phyloP scores from a whole-genome alignment of 2,329 filamentous ascomycete genomes.

The Aspergillus texensis region DNA sequence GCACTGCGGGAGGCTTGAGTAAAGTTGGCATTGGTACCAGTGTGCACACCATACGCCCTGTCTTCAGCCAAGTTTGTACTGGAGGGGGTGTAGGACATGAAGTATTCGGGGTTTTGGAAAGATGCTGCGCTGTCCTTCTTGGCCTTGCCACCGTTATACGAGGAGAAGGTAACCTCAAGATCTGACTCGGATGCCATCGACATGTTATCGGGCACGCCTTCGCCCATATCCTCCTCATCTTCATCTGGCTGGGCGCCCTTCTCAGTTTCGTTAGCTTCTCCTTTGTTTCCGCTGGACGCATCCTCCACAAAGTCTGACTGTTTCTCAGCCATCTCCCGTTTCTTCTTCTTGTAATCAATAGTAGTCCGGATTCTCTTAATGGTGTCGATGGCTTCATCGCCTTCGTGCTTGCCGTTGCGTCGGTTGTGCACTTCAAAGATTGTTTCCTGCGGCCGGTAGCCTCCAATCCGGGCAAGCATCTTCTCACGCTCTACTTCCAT shows the following conservation, averaged over 20 bases:
- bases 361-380: slow-evolving; percentile 48
- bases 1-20: slow-evolving; percentile 82
- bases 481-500: slow-evolving; percentile 73
- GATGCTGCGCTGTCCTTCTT: slow-evolving; percentile 57
- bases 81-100: slow-evolving; percentile 93
- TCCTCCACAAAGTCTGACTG: slow-evolving; percentile 28
- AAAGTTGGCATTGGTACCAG: slow-evolving; percentile 76
- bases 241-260: slow-evolving; percentile 44
- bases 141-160: slow-evolving; percentile 53
- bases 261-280: slow-evolving; percentile 28
- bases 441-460: slow-evolving; percentile 86
- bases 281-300: slow-evolving; percentile 1
- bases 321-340: slow-evolving; percentile 35
- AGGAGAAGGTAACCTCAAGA: slow-evolving; percentile 71
- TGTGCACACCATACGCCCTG: slow-evolving; percentile 89
- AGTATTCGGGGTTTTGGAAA: slow-evolving; percentile 84
- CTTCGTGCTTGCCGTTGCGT: slow-evolving; percentile 69
- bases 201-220: slow-evolving; percentile 50
- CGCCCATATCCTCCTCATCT: slow-evolving; percentile 45
- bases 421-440: slow-evolving; percentile 93
- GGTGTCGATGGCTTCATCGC: slow-evolving; percentile 65
- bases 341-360: slow-evolving; percentile 46
- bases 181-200: slow-evolving; percentile 64
- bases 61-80: slow-evolving; percentile 82
- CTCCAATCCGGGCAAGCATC: slow-evolving; percentile 86